These are phyloP conservation scores for Phytopythium mirpurense DNA, from an alignment of 352 stramenopile genomes.

Conservation along the genomic window DNA sequence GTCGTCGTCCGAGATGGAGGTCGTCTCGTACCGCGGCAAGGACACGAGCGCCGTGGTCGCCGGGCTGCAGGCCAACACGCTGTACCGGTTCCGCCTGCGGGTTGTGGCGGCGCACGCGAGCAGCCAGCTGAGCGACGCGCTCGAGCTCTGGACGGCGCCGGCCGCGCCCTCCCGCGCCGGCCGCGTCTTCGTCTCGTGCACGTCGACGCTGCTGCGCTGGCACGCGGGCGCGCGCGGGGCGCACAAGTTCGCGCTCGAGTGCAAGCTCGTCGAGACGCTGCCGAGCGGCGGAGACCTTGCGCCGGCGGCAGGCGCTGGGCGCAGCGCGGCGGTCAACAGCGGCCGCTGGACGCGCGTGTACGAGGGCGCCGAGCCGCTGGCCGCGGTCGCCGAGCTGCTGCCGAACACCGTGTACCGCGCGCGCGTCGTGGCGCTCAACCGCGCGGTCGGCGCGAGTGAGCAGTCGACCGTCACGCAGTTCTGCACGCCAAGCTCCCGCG, in stretches of 20 bases:
- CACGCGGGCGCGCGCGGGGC: slow-evolving; percentile 70
- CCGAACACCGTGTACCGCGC: slow-evolving; percentile 84
- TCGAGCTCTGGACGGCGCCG: slow-evolving; percentile 68
- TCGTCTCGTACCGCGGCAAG: slow-evolving; percentile 73
- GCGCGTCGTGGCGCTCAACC: slow-evolving; percentile 80
- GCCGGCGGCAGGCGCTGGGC: neutral
- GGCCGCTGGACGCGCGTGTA: slow-evolving; percentile 72
- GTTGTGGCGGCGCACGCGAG: slow-evolving; percentile 69
- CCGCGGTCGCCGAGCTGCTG: slow-evolving; percentile 55
- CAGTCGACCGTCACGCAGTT: slow-evolving; percentile 80
- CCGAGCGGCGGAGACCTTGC: slow-evolving; percentile 2
- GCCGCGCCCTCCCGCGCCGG: slow-evolving; percentile 46
- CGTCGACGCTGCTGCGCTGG: slow-evolving; percentile 69
- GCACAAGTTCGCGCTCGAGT: slow-evolving; percentile 71
- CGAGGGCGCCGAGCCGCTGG: slow-evolving; percentile 69
- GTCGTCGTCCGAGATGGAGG: slow-evolving; percentile 34
- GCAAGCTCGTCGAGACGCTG: slow-evolving; percentile 63
- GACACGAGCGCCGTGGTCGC: slow-evolving; percentile 33
- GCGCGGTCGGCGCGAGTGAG: slow-evolving; percentile 40
- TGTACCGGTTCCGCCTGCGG: slow-evolving; percentile 82
- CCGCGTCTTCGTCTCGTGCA: slow-evolving; percentile 47
- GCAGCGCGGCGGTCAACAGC: neutral
- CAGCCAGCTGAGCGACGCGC: slow-evolving; percentile 65
- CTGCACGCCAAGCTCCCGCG: slow-evolving; percentile 62
- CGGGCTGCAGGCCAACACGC: slow-evolving; percentile 79